Conservation (phyloP, 768 basidiomycete species). For the Cantharellus anzutake region DNA sequence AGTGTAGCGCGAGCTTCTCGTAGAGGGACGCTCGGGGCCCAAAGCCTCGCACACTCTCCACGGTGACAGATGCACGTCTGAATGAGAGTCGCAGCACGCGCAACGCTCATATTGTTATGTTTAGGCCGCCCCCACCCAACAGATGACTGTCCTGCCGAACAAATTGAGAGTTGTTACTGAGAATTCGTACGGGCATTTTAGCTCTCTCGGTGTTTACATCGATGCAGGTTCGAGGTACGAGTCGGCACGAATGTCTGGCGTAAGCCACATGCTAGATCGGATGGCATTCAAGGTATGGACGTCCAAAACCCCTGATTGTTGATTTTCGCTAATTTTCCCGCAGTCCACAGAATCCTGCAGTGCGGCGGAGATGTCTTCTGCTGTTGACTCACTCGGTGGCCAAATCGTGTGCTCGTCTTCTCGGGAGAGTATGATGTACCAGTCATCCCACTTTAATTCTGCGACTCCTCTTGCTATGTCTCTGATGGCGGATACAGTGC, state of each 20-base stretch:
- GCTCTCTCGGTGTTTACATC: constrained; percentile 80
- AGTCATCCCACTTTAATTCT: constrained; percentile 81
- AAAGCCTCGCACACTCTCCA: no score
- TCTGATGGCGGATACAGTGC: constrained; percentile 79
- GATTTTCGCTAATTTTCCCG: not conserved
- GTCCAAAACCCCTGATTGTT: not conserved
- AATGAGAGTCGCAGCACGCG: no score
- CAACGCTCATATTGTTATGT: no score
- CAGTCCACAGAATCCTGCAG: constrained; percentile 61
- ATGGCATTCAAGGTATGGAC: constrained; percentile 83
- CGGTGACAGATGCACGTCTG: no score
- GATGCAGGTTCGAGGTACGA: constrained; percentile 92
- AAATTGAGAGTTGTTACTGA: constrained; percentile 86
- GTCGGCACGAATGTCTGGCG: constrained; percentile 47
- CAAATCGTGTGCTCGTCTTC: constrained; percentile 84
- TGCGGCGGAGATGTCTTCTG: constrained; percentile 57
- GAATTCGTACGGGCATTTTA: constrained; percentile 80
- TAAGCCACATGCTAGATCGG: constrained; percentile 82
- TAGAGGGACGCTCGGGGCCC: no score
- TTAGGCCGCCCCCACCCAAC: not conserved
- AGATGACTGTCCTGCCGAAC: constrained; percentile 77
- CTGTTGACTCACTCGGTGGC: constrained; percentile 71
- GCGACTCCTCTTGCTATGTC: constrained; percentile 67
- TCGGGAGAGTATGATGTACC: constrained; percentile 93
- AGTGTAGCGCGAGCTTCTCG: no score